Conservation (phyloP, 345 rosid genomes). For the Zanthoxylum bungeanum region DNA sequence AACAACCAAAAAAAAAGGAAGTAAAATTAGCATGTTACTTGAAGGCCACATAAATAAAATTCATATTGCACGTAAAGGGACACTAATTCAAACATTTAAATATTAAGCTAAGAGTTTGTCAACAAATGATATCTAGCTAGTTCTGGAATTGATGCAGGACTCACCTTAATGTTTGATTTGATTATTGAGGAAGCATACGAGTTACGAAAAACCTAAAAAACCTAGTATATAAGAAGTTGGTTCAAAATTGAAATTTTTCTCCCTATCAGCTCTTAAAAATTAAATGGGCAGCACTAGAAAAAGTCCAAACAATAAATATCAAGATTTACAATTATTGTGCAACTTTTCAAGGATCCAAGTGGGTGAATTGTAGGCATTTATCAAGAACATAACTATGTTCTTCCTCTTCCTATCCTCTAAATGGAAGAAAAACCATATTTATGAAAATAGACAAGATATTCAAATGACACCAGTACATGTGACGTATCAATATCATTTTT, state of each 20-base stretch:
- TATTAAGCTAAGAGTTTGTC: background rate
- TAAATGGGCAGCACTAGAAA: background rate
- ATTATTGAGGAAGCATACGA: background rate
- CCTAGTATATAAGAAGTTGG: background rate
- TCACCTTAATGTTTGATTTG: background rate
- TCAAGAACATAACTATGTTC: background rate
- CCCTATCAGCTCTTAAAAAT: background rate
- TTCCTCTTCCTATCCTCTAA: background rate
- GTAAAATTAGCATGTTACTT: conserved; percentile 9
- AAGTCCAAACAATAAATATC: background rate
- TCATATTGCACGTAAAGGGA: background rate
- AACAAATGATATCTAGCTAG: background rate
- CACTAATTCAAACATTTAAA: background rate
- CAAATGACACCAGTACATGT: background rate
- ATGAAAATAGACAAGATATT: background rate
- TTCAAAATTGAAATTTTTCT: background rate
- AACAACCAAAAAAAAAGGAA: background rate
- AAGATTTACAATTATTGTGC: background rate
- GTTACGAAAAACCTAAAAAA: background rate
- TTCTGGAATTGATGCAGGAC: background rate
- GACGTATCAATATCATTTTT: background rate
- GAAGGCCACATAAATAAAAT: conserved; percentile 3
- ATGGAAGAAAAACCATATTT: background rate
- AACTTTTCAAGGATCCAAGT: background rate
- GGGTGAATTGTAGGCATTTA: background rate